Percentiles rank a stretch among this genome's conserved stretches.
Evolutionary conservation across 495 filamentous ascomycete genomes (phyloP).

Genomic region (Penicillium turbatum): DNA sequence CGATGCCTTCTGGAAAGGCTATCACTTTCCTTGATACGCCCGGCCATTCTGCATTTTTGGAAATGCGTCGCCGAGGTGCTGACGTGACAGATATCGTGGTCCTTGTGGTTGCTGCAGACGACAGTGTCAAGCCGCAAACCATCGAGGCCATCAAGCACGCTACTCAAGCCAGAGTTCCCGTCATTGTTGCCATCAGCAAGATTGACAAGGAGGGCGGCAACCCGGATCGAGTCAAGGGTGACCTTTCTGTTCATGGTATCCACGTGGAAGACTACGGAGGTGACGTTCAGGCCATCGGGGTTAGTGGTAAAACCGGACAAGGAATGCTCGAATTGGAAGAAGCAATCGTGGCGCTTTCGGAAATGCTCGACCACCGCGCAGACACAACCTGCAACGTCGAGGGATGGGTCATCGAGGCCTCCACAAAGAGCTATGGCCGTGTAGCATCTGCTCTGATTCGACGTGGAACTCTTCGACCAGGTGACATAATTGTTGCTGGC

Average conservation of each 20-base stretch:
- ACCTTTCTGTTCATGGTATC: constrained; percentile 78
- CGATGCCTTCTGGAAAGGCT: constrained; percentile 74
- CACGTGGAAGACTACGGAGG: constrained; percentile 95
- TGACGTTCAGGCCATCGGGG: constrained; percentile 84
- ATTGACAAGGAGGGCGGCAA: constrained; percentile 82
- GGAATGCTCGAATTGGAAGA: constrained; percentile 94
- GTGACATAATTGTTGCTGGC: constrained; percentile 86
- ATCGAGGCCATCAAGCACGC: constrained; percentile 96
- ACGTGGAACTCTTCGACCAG: constrained; percentile 74
- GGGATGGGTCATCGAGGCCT: constrained; percentile 93
- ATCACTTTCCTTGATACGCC: constrained; percentile 98
- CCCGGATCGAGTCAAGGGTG: constrained; percentile 77
- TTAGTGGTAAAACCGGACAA: constrained; percentile 89
- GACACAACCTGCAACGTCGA: constrained; percentile 73
- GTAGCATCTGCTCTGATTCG: constrained; percentile 87
- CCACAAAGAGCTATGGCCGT: constrained; percentile 78
- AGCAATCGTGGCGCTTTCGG: constrained; percentile 73
- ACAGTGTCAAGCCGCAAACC: constrained; percentile 96
- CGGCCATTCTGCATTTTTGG: constrained; percentile 90
- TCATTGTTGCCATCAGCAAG: constrained; percentile 98
- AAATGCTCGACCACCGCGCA: constrained; percentile 85
- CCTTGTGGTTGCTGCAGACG: constrained; percentile 93
- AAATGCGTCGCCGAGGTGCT: constrained; percentile 93
- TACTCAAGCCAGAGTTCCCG: constrained; percentile 81
- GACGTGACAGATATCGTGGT: constrained; percentile 97